A percentile compares a stretch with the other conserved stretches of the same genome.
Conservation (phyloP, 805 yeast species). For the Ogataea nonfermentans region DNA sequence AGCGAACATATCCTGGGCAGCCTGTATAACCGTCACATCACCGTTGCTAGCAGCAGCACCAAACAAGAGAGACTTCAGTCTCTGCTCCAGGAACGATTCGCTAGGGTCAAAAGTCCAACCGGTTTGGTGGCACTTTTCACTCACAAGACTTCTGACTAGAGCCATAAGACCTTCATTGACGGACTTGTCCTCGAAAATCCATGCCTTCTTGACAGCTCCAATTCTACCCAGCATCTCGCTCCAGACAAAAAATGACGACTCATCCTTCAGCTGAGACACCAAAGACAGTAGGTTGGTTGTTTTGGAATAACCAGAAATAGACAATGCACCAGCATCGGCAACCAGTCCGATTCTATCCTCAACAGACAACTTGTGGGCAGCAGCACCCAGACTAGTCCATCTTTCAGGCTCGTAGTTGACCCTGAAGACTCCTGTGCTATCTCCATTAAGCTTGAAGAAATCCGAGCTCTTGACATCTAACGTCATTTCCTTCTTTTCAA, state of each 20-base stretch:
- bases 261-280: conserved; percentile 39
- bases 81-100: conserved; percentile 46
- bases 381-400: conserved; percentile 38
- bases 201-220: conserved; percentile 30
- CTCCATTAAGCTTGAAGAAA: conserved; percentile 50
- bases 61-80: conserved; percentile 43
- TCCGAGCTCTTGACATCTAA: conserved; percentile 22
- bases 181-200: conserved; percentile 40
- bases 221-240: conserved; percentile 48
- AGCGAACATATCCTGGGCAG: conserved; percentile 29
- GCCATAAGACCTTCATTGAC: conserved; percentile 32
- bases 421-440: conserved; percentile 52
- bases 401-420: conserved; percentile 46
- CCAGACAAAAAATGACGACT: conserved; percentile 54
- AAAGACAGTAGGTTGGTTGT: conserved; percentile 48
- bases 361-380: conserved; percentile 40
- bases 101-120: conserved; percentile 87
- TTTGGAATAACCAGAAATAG: conserved; percentile 45
- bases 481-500: conserved; percentile 24
- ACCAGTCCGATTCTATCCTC: conserved; percentile 55
- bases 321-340: conserved; percentile 53
- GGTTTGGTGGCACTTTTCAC: conserved; percentile 40
- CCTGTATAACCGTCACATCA: conserved; percentile 38
- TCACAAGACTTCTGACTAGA: conserved; percentile 33
- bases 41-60: conserved; percentile 41